Conservation (phyloP, 1,284 basidiomycete species). For the Xerocomus amazonicus region DNA sequence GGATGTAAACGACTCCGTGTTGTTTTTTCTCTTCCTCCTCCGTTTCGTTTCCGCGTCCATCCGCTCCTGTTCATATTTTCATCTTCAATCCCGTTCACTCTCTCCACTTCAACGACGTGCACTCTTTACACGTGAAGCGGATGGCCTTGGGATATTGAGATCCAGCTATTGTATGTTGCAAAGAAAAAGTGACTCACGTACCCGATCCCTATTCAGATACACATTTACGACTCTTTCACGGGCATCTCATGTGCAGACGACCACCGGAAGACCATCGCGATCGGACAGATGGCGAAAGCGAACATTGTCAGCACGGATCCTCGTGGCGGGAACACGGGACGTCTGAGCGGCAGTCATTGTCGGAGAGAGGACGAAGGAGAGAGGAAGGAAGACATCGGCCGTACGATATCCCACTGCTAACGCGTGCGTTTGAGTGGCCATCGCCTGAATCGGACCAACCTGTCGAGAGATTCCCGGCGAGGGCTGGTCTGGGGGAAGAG, state of each 20-base stretch:
- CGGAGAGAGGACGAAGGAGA: slow-evolving; percentile 16
- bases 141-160: slow-evolving; percentile 23
- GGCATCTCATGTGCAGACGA: slow-evolving; percentile 15
- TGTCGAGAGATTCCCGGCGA: slow-evolving; percentile 8
- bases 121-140: slow-evolving; percentile 15
- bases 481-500: slow-evolving; percentile 8
- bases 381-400: slow-evolving; percentile 13
- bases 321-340: slow-evolving; percentile 17
- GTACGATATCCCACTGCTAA: slow-evolving; percentile 21
- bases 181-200: slow-evolving; percentile 17
- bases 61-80: slow-evolving; percentile 5
- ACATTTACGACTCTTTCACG: slow-evolving; percentile 9
- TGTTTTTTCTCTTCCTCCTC: slow-evolving; percentile 14
- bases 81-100: background rate
- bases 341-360: slow-evolving; percentile 6
- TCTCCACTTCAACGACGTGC: slow-evolving; percentile 9
- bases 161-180: slow-evolving; percentile 14
- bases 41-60: slow-evolving; percentile 28
- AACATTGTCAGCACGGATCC: slow-evolving; percentile 32
- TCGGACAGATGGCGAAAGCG: slow-evolving; percentile 31
- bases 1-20: slow-evolving; percentile 29
- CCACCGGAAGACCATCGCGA: slow-evolving; percentile 20
- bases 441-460: slow-evolving; percentile 20
- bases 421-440: slow-evolving; percentile 26
- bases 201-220: slow-evolving; percentile 13